These are phyloP conservation scores for Penicillium nucicola DNA, from an alignment of 495 filamentous ascomycete genomes.

Conservation along the genomic window DNA sequence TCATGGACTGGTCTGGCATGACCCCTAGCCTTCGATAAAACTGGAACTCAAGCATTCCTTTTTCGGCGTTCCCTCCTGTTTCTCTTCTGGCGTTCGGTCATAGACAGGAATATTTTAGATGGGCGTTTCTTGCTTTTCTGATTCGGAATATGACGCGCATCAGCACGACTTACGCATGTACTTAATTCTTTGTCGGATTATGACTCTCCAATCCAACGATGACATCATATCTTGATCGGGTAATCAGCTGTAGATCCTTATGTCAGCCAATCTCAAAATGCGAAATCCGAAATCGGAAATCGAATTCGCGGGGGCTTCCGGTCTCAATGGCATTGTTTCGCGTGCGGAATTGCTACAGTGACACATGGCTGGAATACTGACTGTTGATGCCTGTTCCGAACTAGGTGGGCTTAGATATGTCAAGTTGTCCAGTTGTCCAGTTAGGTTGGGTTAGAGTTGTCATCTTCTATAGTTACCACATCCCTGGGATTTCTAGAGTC, in stretches of 20 bases:
- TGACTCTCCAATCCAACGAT: background rate
- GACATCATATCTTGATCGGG: conserved; percentile 3
- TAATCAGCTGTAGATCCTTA: conserved; percentile 1
- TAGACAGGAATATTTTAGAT: conserved; percentile 20
- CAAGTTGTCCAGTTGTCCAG: too few relatives aligned
- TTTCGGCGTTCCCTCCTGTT: background rate
- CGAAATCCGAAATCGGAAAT: too few relatives aligned
- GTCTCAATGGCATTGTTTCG: conserved; percentile 1
- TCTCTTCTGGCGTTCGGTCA: conserved; percentile 20
- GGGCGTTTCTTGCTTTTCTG: conserved; percentile 12
- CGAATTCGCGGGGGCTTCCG: background rate
- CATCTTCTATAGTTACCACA: background rate
- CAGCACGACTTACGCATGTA: conserved; percentile 20
- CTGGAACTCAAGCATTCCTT: background rate
- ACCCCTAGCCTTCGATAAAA: background rate
- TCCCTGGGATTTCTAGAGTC: background rate
- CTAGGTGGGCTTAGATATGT: too few relatives aligned
- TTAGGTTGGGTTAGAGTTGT: background rate
- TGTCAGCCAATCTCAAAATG: background rate
- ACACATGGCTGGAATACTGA: background rate
- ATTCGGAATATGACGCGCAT: conserved; percentile 4
- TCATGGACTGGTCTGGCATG: background rate
- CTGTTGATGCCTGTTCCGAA: too few relatives aligned
- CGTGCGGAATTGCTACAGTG: background rate
- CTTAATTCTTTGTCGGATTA: conserved; percentile 3